phyloP scores from a whole-genome alignment of 257 asterid species.

The Nicotiana sylvestris region DNA sequence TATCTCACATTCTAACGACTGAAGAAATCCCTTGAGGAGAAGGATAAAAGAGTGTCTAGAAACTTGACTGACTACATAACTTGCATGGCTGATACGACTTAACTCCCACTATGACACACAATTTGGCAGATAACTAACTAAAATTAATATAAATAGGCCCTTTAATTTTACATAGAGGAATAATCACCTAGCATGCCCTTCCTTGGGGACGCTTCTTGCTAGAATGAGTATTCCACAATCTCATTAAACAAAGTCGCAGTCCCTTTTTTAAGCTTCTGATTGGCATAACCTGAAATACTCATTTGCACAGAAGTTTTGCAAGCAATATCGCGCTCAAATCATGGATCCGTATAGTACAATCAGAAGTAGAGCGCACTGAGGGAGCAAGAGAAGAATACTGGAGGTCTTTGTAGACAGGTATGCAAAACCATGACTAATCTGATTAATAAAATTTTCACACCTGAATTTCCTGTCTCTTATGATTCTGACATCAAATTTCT shows the following conservation, averaged over 20 bases:
- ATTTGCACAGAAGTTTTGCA: conserved; percentile 18
- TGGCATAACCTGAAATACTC: conserved; percentile 21
- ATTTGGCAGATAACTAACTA: neutral
- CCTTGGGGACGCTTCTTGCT: conserved; percentile 26
- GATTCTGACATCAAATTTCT: neutral
- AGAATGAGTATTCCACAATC: conserved; percentile 33
- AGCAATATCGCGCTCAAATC: neutral
- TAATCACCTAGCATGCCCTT: conserved; percentile 13
- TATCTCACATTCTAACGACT: neutral
- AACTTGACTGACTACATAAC: neutral
- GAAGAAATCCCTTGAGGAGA: neutral
- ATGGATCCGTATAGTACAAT: neutral
- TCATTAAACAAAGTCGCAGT: neutral
- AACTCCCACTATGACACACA: conserved; percentile 14
- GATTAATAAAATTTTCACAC: neutral
- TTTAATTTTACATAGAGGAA: neutral
- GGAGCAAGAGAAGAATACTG: neutral
- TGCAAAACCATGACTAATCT: neutral
- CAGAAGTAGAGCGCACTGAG: neutral
- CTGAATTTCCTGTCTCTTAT: neutral
- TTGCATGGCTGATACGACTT: conserved; percentile 14
- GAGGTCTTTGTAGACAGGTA: neutral
- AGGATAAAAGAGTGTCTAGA: neutral
- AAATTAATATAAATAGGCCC: neutral
- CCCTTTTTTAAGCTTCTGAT: neutral